A percentile compares a stretch with the other conserved stretches of the same genome.
Conservation (phyloP, 179 eudicot species). For the Spinacia oleracea region DNA sequence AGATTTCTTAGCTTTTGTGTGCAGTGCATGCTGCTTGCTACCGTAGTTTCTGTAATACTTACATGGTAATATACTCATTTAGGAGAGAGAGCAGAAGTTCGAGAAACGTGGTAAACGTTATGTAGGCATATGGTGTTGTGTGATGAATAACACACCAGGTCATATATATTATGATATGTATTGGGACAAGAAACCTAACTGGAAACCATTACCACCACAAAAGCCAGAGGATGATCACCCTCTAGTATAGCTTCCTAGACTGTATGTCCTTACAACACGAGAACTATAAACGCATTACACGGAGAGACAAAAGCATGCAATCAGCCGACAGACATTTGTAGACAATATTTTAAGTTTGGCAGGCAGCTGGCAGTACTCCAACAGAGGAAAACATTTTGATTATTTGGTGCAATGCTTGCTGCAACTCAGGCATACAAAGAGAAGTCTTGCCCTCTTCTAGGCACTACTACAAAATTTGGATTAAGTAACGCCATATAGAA, state of each 20-base stretch:
- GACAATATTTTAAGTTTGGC: background rate
- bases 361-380: background rate
- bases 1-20: background rate
- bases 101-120: conserved; percentile 76
- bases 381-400: background rate
- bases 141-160: conserved; percentile 62
- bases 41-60: background rate
- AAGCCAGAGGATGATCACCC: conserved; percentile 86
- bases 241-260: conserved; percentile 34
- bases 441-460: background rate
- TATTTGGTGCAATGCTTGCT: conserved; percentile 2
- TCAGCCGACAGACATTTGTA: conserved; percentile 10
- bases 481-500: too few relatives aligned
- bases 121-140: conserved; percentile 91
- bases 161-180: conserved; percentile 96
- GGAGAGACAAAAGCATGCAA: background rate
- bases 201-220: conserved; percentile 88
- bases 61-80: conserved; percentile 13
- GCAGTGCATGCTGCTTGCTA: background rate
- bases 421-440: background rate
- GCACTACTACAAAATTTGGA: too few relatives aligned
- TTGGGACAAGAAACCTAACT: conserved; percentile 93
- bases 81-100: conserved; percentile 75
- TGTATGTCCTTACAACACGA: background rate
- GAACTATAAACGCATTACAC: background rate